These are phyloP conservation scores for Akebia trifoliata DNA, from an alignment of 164 flowering plant species.

Conservation along the genomic window DNA sequence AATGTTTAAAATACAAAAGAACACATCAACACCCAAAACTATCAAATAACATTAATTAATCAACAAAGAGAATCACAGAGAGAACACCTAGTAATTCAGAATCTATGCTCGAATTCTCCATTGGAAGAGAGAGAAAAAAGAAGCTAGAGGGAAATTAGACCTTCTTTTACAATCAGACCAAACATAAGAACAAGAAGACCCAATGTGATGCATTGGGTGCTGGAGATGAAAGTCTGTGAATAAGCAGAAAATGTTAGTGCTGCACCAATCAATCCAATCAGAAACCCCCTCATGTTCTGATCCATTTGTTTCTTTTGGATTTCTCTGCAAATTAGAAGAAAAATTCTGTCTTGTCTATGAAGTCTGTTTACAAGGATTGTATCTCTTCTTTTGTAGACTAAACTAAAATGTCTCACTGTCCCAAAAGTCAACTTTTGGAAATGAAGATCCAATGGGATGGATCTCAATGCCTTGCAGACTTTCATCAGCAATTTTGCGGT, in stretches of 20 bases:
- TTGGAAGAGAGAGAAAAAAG: not conserved
- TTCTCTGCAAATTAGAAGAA: not conserved
- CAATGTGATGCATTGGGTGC: slow-evolving; percentile 44
- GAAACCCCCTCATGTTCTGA: slow-evolving; percentile 35
- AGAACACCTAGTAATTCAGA: not conserved
- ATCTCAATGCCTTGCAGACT: not conserved
- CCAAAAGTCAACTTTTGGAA: too few species aligned
- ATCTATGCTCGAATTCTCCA: not conserved
- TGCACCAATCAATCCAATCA: slow-evolving; percentile 66
- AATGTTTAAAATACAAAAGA: too few species aligned
- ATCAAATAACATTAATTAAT: too few species aligned
- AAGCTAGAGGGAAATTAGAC: slow-evolving; percentile 38
- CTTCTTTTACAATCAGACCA: slow-evolving; percentile 64
- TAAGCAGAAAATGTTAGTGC: slow-evolving; percentile 64
- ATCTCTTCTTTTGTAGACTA: too few species aligned
- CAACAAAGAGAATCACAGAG: too few species aligned
- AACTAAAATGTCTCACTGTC: too few species aligned
- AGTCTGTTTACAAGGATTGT: not conserved
- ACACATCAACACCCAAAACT: too few species aligned
- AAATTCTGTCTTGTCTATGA: too few species aligned
- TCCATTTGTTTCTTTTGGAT: slow-evolving; percentile 28
- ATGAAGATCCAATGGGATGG: not conserved
- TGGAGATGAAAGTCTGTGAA: slow-evolving; percentile 46
- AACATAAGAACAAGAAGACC: slow-evolving; percentile 60
- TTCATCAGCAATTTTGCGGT: not conserved